These are phyloP conservation scores for Primulina huaijiensis DNA, from an alignment of 257 asterid species.

Conservation along the genomic window DNA sequence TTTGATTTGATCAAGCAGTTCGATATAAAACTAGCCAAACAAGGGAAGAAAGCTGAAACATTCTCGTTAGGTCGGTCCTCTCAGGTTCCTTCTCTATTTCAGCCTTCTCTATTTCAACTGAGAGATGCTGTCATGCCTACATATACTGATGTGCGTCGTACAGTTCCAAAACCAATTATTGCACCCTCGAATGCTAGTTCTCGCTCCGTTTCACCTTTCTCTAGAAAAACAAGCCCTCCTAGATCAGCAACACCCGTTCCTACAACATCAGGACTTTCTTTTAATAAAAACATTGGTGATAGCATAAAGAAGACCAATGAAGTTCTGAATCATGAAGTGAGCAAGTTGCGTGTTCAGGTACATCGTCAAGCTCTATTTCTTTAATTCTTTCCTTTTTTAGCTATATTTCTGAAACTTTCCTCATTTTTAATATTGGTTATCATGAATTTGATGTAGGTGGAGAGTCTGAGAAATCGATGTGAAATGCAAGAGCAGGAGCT, in stretches of 20 bases:
- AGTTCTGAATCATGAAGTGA: conserved; percentile 78
- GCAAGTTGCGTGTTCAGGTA: conserved; percentile 81
- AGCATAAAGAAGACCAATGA: conserved; percentile 77
- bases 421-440: conserved; percentile 18
- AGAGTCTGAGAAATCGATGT: conserved; percentile 65
- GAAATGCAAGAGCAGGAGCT: conserved; percentile 78
- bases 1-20: conserved; percentile 79
- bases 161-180: conserved; percentile 64
- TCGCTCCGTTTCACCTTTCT: conserved; percentile 91
- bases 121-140: conserved; percentile 26
- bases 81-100: too few species aligned
- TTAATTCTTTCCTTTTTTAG: background rate
- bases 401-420: conserved; percentile 4
- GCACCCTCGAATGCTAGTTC: conserved; percentile 68
- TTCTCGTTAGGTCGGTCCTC: conserved; percentile 22
- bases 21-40: conserved; percentile 82
- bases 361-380: conserved; percentile 2
- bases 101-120: too few species aligned
- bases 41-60: conserved; percentile 72
- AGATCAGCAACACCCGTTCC: conserved; percentile 95
- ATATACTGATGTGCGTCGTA: conserved; percentile 47
- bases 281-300: conserved; percentile 73
- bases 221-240: conserved; percentile 87
- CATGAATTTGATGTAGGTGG: conserved; percentile 44
- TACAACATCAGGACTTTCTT: conserved; percentile 86